Conservation (phyloP, 1,284 basidiomycete genomes). For the Puccinia brachypodii region DNA sequence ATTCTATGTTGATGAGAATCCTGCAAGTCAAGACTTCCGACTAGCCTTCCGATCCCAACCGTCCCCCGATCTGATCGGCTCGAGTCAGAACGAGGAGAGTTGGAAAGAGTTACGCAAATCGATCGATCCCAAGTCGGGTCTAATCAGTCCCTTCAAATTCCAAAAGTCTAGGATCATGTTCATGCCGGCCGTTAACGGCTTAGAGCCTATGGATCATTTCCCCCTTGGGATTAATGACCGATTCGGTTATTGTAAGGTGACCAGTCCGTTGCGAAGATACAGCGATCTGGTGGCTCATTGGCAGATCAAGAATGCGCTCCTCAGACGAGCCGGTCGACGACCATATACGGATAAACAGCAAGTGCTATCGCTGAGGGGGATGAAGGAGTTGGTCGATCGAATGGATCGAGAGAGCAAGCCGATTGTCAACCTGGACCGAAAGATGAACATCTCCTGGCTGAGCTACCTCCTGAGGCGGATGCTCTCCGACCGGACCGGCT, state of each 20-base stretch:
- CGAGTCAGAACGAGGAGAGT: slow-evolving; percentile 50
- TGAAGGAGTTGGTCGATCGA: slow-evolving; percentile 22
- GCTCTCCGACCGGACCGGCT: not conserved
- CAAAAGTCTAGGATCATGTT: slow-evolving; percentile 51
- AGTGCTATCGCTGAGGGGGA: slow-evolving; percentile 5
- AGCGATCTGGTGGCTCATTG: slow-evolving; percentile 83
- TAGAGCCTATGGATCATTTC: slow-evolving; percentile 68
- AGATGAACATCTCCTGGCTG: slow-evolving; percentile 37
- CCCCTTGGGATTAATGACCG: slow-evolving; percentile 70
- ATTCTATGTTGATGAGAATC: slow-evolving; percentile 59
- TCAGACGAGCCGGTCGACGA: slow-evolving; percentile 33
- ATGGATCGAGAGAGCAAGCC: slow-evolving; percentile 38
- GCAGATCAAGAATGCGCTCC: slow-evolving; percentile 81
- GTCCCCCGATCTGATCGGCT: slow-evolving; percentile 55
- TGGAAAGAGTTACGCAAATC: slow-evolving; percentile 59
- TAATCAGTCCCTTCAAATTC: slow-evolving; percentile 50
- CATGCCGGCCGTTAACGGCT: slow-evolving; percentile 60
- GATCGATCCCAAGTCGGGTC: slow-evolving; percentile 58
- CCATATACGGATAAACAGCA: slow-evolving; percentile 10
- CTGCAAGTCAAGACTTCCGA: slow-evolving; percentile 60
- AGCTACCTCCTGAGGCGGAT: slow-evolving; percentile 29
- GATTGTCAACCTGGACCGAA: slow-evolving; percentile 14
- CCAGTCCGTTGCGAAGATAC: slow-evolving; percentile 84
- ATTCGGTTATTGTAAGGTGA: slow-evolving; percentile 75
- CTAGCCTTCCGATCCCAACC: slow-evolving; percentile 71